Base-by-base conservation (phyloP, 2,329 filamentous ascomycete genomes). In the Pseudogymnoascus sp. region DNA sequence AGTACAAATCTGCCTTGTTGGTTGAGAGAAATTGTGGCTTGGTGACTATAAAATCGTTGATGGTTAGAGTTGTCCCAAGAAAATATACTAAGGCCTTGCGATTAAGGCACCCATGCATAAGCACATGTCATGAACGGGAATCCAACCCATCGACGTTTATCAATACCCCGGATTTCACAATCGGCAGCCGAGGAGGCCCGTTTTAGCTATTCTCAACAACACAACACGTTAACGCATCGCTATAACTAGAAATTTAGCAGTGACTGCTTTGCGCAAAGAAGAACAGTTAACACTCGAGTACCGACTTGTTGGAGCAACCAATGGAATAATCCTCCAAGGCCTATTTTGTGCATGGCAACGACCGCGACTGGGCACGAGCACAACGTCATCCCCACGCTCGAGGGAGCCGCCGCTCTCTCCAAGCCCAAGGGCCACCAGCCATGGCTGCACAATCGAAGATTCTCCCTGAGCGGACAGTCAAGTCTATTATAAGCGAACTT, bases 361-460 rank as follows among this genome's bases (percentile, higher is more conserved):
- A 35, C 28, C 49, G 49, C 28, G 49, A 55, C 28, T 33, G 49
- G 28, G 49, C 28, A 55, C 49, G 49, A 55, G 49, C 49, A 55
- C 49, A 60, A 60, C 58, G 58, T 60, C 58, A 60, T 52, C 64
- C 60, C 37, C 25, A 45, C 43, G 45, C 31, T 62, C 45, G 31
- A 49, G 41, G 33, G 38, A 40, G 21, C 35, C 35, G n/a, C 58
- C 11, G 12, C 21, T 40, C n/a, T 37, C 58, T 35, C 49, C 16
- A 55, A 18, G 25, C 49, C 28, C 5, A 11, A 33, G 33, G 31
- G 25, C 23, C 14, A 21, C 8, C 64, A 62, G 70, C 67, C 67
- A 93, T 93, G 90, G 88, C 88, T 64, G 85, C 79, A 63, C 88
- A 88, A 72, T 93, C 91, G 60, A 93, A 92, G 74, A 79, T 87